Evolutionary conservation across 2,329 filamentous ascomycete genomes (phyloP).

Genomic region (Fusarium xylarioides): DNA sequence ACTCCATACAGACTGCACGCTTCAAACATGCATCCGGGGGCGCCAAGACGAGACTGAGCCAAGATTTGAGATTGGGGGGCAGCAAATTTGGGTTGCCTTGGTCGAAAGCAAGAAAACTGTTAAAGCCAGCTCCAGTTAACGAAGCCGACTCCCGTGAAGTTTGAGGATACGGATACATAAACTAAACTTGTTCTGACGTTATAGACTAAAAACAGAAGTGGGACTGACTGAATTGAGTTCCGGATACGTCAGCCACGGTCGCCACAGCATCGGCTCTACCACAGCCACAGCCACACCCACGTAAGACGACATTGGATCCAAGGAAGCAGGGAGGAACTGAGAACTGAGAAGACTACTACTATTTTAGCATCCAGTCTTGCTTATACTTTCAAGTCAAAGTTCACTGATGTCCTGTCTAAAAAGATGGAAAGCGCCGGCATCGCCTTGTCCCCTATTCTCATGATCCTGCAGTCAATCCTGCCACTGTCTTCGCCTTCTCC

Average conservation of each 20-base stretch:
- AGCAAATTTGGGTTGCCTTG: not conserved
- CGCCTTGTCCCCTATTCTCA: not conserved
- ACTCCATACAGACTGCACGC: not conserved
- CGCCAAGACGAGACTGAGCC: not conserved
- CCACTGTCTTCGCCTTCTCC: not conserved
- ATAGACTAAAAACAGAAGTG: not conserved
- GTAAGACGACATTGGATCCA: not conserved
- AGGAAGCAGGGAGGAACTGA: not conserved
- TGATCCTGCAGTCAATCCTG: not conserved
- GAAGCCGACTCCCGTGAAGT: slow-evolving; percentile 16
- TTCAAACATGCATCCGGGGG: slow-evolving; percentile 1
- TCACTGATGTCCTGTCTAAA: not conserved
- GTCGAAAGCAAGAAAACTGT: not conserved
- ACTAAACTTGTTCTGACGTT: slow-evolving; percentile 21
- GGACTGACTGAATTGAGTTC: not conserved
- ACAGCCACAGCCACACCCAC: slow-evolving; percentile 16
- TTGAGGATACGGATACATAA: not conserved
- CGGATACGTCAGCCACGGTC: slow-evolving; percentile 6
- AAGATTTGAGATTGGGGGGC: not conserved
- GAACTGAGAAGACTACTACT: not conserved
- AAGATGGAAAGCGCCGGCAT: not conserved
- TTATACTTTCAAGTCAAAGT: not conserved
- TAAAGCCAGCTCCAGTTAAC: not conserved
- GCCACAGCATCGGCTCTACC: not conserved
- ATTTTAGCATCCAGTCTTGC: not conserved